Percentiles rank a stretch among this genome's conserved stretches.
phyloP scores from a whole-genome alignment of 805 yeast genomes.

The Yarrowia deformans region DNA sequence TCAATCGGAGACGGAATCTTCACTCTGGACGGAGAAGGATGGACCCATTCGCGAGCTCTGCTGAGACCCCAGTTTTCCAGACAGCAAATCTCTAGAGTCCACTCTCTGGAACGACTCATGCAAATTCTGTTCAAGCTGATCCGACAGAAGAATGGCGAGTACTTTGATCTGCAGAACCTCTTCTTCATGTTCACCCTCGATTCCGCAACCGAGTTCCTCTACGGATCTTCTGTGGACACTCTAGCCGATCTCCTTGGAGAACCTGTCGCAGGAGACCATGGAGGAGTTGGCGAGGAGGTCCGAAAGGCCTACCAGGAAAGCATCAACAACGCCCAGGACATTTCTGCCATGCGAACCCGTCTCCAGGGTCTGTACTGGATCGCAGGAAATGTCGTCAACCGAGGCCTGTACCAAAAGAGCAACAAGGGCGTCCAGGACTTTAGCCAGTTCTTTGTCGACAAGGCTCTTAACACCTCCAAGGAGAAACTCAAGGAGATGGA shows the following conservation, averaged over 20 bases:
- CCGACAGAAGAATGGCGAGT: slow-evolving; percentile 24
- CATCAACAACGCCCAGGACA: slow-evolving; percentile 42
- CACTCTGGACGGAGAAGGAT: slow-evolving; percentile 50
- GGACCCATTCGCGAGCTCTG: slow-evolving; percentile 52
- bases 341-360: slow-evolving; percentile 41
- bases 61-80: slow-evolving; percentile 51
- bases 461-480: slow-evolving; percentile 54
- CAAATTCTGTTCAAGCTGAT: slow-evolving; percentile 40
- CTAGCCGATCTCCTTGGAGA: slow-evolving; percentile 43
- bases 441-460: slow-evolving; percentile 51
- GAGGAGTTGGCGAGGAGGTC: slow-evolving; percentile 40
- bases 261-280: slow-evolving; percentile 36
- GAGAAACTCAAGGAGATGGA: slow-evolving; percentile 42
- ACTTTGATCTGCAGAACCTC: slow-evolving; percentile 47
- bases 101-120: slow-evolving; percentile 46
- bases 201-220: slow-evolving; percentile 50
- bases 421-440: slow-evolving; percentile 23
- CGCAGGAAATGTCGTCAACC: slow-evolving; percentile 46
- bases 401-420: slow-evolving; percentile 47
- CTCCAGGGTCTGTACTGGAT: slow-evolving; percentile 44
- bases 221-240: slow-evolving; percentile 49
- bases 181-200: slow-evolving; percentile 49
- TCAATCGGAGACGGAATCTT: slow-evolving; percentile 52
- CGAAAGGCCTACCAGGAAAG: slow-evolving; percentile 40
- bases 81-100: slow-evolving; percentile 48